Evolutionary conservation across 2,329 filamentous ascomycete species (phyloP).

Genomic region (Colletotrichum orchidophilum): DNA sequence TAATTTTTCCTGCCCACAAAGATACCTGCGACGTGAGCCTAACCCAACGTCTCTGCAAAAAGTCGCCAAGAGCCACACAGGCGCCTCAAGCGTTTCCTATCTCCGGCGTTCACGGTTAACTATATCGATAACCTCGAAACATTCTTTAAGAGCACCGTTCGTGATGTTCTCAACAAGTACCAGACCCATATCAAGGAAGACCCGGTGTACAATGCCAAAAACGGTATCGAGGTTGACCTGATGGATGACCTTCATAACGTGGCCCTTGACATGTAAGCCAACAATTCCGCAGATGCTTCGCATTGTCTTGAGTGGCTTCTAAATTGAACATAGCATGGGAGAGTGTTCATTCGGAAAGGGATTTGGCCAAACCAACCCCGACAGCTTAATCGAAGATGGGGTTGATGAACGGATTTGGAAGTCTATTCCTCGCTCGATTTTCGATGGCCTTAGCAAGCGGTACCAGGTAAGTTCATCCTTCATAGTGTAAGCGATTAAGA

Average conservation of each 20-base stretch:
- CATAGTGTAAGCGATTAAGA: too few species aligned
- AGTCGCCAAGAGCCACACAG: slow-evolving; percentile 39
- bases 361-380: slow-evolving; percentile 39
- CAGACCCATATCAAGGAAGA: slow-evolving; percentile 17
- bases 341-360: slow-evolving; percentile 40
- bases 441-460: slow-evolving; percentile 28
- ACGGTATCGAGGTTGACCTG: slow-evolving; percentile 37
- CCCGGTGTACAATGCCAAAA: slow-evolving; percentile 14
- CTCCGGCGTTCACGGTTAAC: slow-evolving; percentile 39
- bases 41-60: neutral
- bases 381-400: slow-evolving; percentile 24
- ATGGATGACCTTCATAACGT: slow-evolving; percentile 42
- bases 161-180: slow-evolving; percentile 26
- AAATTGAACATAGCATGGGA: slow-evolving; percentile 33
- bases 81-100: slow-evolving; percentile 39
- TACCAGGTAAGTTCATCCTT: slow-evolving; percentile 6
- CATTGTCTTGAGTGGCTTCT: neutral
- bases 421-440: slow-evolving; percentile 29
- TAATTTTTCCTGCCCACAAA: neutral
- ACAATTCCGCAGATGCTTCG: neutral
- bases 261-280: slow-evolving; percentile 38
- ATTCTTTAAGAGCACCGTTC: slow-evolving; percentile 36
- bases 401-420: slow-evolving; percentile 26
- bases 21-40: neutral
- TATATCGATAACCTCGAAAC: slow-evolving; percentile 39